Base-by-base conservation (phyloP, 345 rosid genomes). In the Corymbia maculata region DNA sequence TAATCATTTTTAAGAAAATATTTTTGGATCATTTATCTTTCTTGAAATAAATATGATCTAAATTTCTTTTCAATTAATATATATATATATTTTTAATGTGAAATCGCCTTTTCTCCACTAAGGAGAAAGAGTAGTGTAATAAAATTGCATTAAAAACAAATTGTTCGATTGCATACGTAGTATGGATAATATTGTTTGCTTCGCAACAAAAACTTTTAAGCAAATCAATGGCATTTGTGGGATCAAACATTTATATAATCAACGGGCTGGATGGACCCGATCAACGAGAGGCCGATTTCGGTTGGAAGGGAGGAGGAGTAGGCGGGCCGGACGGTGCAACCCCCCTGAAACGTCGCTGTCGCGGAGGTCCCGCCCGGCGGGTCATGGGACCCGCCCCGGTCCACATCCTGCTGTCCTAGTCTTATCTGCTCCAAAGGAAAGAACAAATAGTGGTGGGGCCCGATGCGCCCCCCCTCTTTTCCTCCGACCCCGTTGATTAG, bases 41-140 rank as follows among this genome's bases (percentile, higher is more conserved):
- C 0, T 0, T 0, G 0, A 8, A 8, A 68, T 17, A 17, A 32
- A 9, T 1, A 8, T 5, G 8, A 1, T 12, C 0, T 17, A 4
- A 36, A 0, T 4, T 5, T 36, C 4, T 70, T 36, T 17, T 2
- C 7, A 36, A 70, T 36, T 17, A 36, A 30, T 16, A 16, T 9
- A 0, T 8, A 30, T 16, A n/a, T n/a, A n/a, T 55, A 2, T 70
- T 70, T 36, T 22, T 36, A 36, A 26, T 36, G 8, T 19, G 82
- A 19, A 36, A 75, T 75, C 2, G 1, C 14, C 47, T 13, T 70
- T 36, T 70, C 13, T 32, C 44, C 2, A 8, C 22, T 4, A 0
- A 70, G 7, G 24, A 9, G 47, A 32, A 70, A 70, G 47, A 17
- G 26, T 5, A 16, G 47, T 1, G 8, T 70, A 55, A 55, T 21